Evolutionary conservation across 768 basidiomycete species (phyloP), one percentile per base, ranked within the genome.

Genomic region (Brasilioporus rufonigricans): DNA sequence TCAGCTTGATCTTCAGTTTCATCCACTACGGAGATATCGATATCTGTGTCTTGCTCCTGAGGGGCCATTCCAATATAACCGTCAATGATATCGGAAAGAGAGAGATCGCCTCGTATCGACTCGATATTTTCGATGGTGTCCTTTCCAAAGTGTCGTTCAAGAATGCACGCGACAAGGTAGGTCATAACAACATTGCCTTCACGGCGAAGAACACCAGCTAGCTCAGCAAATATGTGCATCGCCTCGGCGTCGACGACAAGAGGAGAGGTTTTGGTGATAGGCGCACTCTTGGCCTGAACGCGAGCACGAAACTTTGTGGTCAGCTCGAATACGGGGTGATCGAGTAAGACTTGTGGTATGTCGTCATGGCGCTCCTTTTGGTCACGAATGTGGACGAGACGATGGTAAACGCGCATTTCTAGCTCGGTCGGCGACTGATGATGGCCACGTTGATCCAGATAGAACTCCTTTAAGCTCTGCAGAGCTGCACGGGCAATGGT

Each of bases 331-430:
- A 91, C 83, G 0, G 93, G 87, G 64, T 91, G 80, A 9, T 76
- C 73, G 38, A 82, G 79, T 57, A 98, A 83, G 33, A 80, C 65
- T 2, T 75, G 71, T 0, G 94, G 86, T 35, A 93, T 84, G 62
- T 80, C 84, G 63, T 86, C 91, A 63, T 79, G 84, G 10, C 83
- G 88, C 64, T 89, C 89, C 58, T 72, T 81, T 63, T 89, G 88
- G 69, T 94, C 90, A 27, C 92, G 86, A 41, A 98, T 87, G 63
- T 97, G 93, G 27, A 91, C 87, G 29, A 98, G 82, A 44, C 95
- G 85, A 66, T 95, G 91, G 72, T 98, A 99, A 1, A 97, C 86
- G 31, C 92, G 86, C 85, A 99, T 97, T 71, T 99, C 96, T 44
- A 98, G 81, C 65, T 98, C 95, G 36, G 88, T 89, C 0, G 88